These are phyloP conservation scores for Cryptococcus sp. DNA, from an alignment of 1,284 basidiomycete species.

Conservation along the genomic window DNA sequence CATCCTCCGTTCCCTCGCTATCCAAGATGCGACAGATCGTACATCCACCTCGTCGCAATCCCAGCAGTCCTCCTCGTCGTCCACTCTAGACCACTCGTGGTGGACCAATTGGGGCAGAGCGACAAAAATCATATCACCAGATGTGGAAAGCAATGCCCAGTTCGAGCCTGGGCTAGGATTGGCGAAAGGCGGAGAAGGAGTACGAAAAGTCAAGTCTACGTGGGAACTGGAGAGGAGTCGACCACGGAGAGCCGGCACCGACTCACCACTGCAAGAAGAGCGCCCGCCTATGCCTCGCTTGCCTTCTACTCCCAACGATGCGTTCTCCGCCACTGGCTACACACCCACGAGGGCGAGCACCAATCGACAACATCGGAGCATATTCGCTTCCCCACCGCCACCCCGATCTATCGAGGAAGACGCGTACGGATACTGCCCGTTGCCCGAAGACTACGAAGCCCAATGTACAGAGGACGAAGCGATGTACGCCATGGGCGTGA, in stretches of 20 bases:
- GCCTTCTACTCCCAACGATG: slow-evolving; percentile 6
- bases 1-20: slow-evolving; percentile 31
- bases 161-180: slow-evolving; percentile 32
- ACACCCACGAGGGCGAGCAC: slow-evolving; percentile 5
- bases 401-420: slow-evolving; percentile 28
- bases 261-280: slow-evolving; percentile 30
- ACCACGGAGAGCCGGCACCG: slow-evolving; percentile 17
- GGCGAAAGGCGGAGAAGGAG: slow-evolving; percentile 34
- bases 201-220: slow-evolving; percentile 40
- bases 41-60: slow-evolving; percentile 2
- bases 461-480: slow-evolving; percentile 42
- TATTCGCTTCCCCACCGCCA: slow-evolving; percentile 19
- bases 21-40: slow-evolving; percentile 21
- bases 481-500: slow-evolving; percentile 27
- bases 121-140: slow-evolving; percentile 4
- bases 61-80: neutral
- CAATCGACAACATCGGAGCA: neutral
- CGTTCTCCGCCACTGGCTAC: slow-evolving; percentile 8
- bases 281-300: slow-evolving; percentile 19
- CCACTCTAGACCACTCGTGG: slow-evolving; percentile 25
- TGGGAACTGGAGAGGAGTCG: slow-evolving; percentile 28
- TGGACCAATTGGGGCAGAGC: slow-evolving; percentile 23
- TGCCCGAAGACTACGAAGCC: slow-evolving; percentile 45
- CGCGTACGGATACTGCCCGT: slow-evolving; percentile 37
- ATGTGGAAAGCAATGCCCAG: slow-evolving; percentile 4